Evolutionary conservation across 352 stramenopile species (phyloP).

Genomic region (Globisporangium lucens): DNA sequence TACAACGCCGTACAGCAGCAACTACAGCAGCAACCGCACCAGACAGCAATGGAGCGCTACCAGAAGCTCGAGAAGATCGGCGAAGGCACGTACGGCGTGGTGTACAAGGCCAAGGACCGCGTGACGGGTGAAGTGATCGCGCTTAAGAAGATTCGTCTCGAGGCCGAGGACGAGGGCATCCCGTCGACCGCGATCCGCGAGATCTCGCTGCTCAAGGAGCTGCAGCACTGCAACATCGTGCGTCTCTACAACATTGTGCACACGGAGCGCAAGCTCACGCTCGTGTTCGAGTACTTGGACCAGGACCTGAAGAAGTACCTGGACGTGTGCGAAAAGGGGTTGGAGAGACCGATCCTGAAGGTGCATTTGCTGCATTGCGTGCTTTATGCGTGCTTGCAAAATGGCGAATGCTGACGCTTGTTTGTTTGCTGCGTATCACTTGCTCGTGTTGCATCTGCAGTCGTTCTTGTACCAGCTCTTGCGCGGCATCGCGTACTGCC

Average conservation of each 20-base stretch:
- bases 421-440: not conserved
- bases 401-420: not conserved
- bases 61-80: constrained; percentile 97
- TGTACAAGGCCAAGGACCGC: constrained; percentile 99
- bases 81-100: constrained; percentile 98
- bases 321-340: constrained; percentile 97
- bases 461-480: constrained; percentile 99
- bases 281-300: constrained; percentile 99
- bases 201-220: constrained; percentile 97
- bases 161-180: constrained; percentile 98
- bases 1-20: not conserved
- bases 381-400: constrained; percentile 1
- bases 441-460: constrained; percentile 14
- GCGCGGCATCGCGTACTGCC: constrained; percentile 98
- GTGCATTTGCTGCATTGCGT: constrained; percentile 14
- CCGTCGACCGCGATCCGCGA: constrained; percentile 98
- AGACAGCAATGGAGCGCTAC: constrained; percentile 84
- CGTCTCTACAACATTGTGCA: constrained; percentile 99
- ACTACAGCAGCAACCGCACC: not conserved
- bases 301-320: constrained; percentile 99
- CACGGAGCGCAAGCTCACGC: constrained; percentile 97
- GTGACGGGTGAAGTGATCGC: constrained; percentile 97
- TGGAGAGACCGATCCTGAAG: constrained; percentile 91
- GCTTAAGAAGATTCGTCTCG: constrained; percentile 99
- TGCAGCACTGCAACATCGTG: constrained; percentile 98